Evolutionary conservation across 192 early-diverging fungal genomes (phyloP), one percentile per base, ranked within the genome.

Genomic region (Backusella tuberculispora): DNA sequence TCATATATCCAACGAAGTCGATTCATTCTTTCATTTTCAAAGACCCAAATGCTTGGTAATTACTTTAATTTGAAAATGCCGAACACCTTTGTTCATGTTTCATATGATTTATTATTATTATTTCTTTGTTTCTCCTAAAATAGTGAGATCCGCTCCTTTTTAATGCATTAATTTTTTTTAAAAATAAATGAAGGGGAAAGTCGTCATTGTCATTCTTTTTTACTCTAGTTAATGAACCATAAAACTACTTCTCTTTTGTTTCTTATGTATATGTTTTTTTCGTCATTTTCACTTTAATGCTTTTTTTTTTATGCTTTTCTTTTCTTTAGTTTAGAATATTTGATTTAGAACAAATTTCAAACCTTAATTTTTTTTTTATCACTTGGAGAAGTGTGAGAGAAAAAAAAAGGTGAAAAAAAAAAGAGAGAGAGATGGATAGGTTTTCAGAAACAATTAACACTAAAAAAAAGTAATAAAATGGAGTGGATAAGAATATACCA

Each of bases 291-390:
- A 34, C n/a, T 60, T 60, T 26, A 19, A 50, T 26, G 9, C 26
- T 26, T 56, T 60, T 53, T 10, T 19, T 53, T 53, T 24, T n/a
- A 8, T 24, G 21, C 53, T 60, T 12, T 60, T 60, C 24, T n/a
- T 13, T 60, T 60, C 21, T 24, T 56, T 60, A 26, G 53, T 12
- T 9, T 60, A 24, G 53, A 60, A 60, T 60, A 10, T 26, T 60
- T 60, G 26, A 13, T 60, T 60, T 60, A 60, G 53, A 60, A 60
- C 53, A 60, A 10, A 60, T 60, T 60, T 60, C 53, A 60, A 60
- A 60, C 53, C 12, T 60, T 60, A 60, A 21, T 56, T 45, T 42
- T 42, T 45, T 56, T 56, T 56, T 56, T 21, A 21, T 60, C 3
- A 26, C 10, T 26, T 26, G 4, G 10, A 19, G 7, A 60, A 60